Conservation (phyloP, 352 stramenopile species). For the Saprolegnia diclina region DNA sequence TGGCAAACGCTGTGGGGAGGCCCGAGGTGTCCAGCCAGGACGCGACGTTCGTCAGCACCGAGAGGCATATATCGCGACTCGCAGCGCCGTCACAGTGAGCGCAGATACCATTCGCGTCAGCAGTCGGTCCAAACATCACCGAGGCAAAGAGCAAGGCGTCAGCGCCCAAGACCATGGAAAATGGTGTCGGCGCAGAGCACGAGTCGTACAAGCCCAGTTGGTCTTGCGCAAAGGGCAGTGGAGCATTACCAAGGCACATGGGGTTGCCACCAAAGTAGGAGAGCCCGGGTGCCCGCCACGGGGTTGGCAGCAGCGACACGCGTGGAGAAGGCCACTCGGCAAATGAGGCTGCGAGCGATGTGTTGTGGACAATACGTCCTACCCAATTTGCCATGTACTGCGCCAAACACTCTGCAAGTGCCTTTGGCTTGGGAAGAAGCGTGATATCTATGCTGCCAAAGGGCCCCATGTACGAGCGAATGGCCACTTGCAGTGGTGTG, state of each 20-base stretch:
- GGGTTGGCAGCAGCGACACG: neutral
- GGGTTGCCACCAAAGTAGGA: slow-evolving; percentile 4
- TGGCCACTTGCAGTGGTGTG: neutral
- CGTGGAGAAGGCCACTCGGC: neutral
- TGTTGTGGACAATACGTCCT: neutral
- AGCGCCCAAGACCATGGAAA: neutral
- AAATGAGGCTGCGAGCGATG: neutral
- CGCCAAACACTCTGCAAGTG: neutral
- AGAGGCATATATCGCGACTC: neutral
- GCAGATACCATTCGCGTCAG: neutral
- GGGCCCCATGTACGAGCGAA: neutral
- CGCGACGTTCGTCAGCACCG: neutral
- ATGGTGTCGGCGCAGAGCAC: neutral
- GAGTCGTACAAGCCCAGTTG: slow-evolving; percentile 1
- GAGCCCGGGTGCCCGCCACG: neutral
- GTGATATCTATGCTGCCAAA: slow-evolving; percentile 13
- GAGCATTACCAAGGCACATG: neutral
- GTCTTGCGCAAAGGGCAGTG: neutral
- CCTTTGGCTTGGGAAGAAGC: neutral
- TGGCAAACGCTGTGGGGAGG: neutral
- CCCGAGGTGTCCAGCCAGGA: neutral
- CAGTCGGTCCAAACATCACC: neutral
- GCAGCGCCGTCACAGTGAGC: neutral
- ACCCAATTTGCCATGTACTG: neutral
- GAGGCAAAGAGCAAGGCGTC: neutral